A percentile compares a stretch with the other conserved stretches of the same genome.
phyloP scores from a whole-genome alignment of 2,329 filamentous ascomycete genomes.

The Colletotrichum liriopes region DNA sequence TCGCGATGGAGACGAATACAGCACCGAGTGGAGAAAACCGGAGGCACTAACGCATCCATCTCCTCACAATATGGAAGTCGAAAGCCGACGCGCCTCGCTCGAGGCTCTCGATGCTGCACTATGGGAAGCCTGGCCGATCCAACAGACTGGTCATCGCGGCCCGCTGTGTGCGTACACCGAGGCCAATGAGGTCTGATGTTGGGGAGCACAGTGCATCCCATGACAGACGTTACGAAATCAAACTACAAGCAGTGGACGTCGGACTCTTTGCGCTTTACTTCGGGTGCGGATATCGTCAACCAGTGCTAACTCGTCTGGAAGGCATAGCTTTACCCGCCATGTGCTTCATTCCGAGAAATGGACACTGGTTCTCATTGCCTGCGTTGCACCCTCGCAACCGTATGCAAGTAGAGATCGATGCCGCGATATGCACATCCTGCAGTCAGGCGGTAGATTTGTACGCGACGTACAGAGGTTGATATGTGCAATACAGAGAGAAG shows the following conservation, averaged over 20 bases:
- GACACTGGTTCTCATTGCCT: neutral
- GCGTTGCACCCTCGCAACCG: neutral
- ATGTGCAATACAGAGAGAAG: neutral
- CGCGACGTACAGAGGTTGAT: neutral
- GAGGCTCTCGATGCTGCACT: neutral
- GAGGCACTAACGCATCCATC: slow-evolving; percentile 14
- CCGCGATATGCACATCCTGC: neutral
- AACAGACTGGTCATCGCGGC: neutral
- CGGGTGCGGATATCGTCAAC: neutral
- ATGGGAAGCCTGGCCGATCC: neutral
- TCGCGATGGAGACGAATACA: slow-evolving; percentile 25
- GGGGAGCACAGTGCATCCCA: no score
- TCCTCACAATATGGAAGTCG: slow-evolving; percentile 3
- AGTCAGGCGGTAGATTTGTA: neutral
- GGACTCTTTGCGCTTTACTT: neutral
- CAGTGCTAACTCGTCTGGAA: neutral
- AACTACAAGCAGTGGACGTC: neutral
- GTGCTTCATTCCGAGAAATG: neutral
- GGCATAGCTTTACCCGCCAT: no score
- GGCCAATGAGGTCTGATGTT: neutral
- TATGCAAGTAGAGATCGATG: neutral
- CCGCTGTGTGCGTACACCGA: neutral
- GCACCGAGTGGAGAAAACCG: slow-evolving; percentile 14
- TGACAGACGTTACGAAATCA: neutral
- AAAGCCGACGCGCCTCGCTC: slow-evolving; percentile 6